Conservation (phyloP, 345 rosid genomes). For the Excoecaria cochinchinensis region DNA sequence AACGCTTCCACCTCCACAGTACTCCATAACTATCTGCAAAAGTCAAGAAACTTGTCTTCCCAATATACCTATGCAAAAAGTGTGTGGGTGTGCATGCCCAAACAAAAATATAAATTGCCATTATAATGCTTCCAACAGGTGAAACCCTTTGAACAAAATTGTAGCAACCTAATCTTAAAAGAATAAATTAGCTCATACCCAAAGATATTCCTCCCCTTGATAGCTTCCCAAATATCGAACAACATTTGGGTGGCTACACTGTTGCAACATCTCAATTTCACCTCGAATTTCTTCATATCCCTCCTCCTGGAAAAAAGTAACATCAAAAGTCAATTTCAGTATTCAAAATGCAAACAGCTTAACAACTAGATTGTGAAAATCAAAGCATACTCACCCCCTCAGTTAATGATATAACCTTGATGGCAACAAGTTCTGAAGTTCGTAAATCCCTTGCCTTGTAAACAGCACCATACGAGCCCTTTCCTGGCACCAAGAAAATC, state of each 20-base stretch:
- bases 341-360: slow-evolving; percentile 4
- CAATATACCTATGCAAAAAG: slow-evolving; percentile 11
- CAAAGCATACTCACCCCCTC: slow-evolving; percentile 69
- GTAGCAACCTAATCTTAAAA: background rate
- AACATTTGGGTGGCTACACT: slow-evolving; percentile 93
- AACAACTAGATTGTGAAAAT: slow-evolving; percentile 9
- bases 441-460: slow-evolving; percentile 93
- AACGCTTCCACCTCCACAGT: slow-evolving; percentile 99
- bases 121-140: slow-evolving; percentile 9
- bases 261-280: slow-evolving; percentile 99
- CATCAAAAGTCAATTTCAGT: slow-evolving; percentile 12
- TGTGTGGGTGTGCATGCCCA: background rate
- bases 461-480: slow-evolving; percentile 97
- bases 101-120: background rate
- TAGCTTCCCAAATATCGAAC: slow-evolving; percentile 96
- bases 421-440: slow-evolving; percentile 96
- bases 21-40: slow-evolving; percentile 99
- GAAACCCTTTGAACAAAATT: background rate
- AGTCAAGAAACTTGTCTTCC: slow-evolving; percentile 31
- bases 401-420: slow-evolving; percentile 84
- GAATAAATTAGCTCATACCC: slow-evolving; percentile 42
- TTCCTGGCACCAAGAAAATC: slow-evolving; percentile 55
- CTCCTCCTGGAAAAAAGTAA: slow-evolving; percentile 65
- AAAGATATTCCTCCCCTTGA: slow-evolving; percentile 98
- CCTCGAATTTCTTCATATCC: slow-evolving; percentile 98